Conservation (phyloP, 169 alveolate genomes). For the Cryptosporidium parvum region DNA sequence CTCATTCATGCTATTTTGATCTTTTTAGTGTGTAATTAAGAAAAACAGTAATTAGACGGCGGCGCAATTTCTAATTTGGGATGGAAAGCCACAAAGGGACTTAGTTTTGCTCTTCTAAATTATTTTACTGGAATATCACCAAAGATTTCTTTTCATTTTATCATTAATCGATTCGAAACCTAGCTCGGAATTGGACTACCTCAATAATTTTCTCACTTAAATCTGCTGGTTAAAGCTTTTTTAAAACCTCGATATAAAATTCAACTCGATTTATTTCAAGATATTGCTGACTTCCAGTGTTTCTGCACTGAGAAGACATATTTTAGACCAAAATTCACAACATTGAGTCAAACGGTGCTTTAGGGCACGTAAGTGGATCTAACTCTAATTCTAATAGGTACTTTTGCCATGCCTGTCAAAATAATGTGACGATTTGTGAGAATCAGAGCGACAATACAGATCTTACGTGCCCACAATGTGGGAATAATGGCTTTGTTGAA, state of each 20-base stretch:
- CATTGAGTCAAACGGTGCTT: slow-evolving; percentile 4
- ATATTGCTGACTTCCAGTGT: slow-evolving; percentile 14
- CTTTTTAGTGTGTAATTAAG: slow-evolving; percentile 1
- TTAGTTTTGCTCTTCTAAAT: background rate
- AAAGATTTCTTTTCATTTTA: background rate
- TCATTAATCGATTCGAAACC: background rate
- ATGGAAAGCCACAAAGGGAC: background rate
- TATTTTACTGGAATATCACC: background rate
- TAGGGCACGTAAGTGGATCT: slow-evolving; percentile 20
- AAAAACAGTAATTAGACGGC: slow-evolving; percentile 62
- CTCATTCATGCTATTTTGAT: background rate
- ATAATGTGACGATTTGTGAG: slow-evolving; percentile 8
- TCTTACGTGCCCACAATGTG: slow-evolving; percentile 51
- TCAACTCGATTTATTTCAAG: background rate
- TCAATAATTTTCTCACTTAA: background rate
- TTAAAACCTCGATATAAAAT: background rate
- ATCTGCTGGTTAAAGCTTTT: background rate
- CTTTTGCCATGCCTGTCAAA: slow-evolving; percentile 69
- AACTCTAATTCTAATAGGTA: slow-evolving; percentile 25
- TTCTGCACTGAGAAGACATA: background rate
- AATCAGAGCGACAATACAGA: slow-evolving; percentile 21
- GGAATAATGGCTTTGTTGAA: slow-evolving; percentile 62
- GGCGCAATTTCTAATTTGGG: slow-evolving; percentile 29
- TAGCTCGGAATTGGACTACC: background rate
- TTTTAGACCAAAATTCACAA: slow-evolving; percentile 22